A percentile compares a stretch with the other conserved stretches of the same genome.
Evolutionary conservation across 176 grass and related monocot species (phyloP).

Genomic region (Cenchrus purpureus): DNA sequence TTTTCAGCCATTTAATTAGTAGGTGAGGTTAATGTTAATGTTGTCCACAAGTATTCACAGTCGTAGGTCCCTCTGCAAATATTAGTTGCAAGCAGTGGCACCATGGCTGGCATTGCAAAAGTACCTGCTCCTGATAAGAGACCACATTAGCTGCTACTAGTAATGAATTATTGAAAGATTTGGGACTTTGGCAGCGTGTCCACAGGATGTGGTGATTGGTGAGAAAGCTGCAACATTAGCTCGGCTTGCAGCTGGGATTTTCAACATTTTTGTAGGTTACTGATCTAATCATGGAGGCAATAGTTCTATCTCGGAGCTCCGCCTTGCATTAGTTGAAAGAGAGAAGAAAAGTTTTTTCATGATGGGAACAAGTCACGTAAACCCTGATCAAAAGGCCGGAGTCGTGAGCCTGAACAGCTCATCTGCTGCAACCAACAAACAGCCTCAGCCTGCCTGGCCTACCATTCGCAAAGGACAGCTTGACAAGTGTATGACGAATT

Average conservation of each 20-base stretch:
- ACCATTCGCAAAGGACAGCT: too few relatives aligned
- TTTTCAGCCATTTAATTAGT: slow-evolving; percentile 36
- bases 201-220: background rate
- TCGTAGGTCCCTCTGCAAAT: background rate
- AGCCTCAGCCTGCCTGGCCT: too few relatives aligned
- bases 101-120: background rate
- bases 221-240: background rate
- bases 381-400: too few relatives aligned
- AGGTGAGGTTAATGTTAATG: background rate
- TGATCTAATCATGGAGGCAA: background rate
- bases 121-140: background rate
- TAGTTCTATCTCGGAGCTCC: background rate
- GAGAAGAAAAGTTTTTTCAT: too few relatives aligned
- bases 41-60: background rate
- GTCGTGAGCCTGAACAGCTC: too few relatives aligned
- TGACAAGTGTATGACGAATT: too few relatives aligned
- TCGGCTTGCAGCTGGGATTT: background rate
- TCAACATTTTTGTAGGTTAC: background rate
- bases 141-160: background rate
- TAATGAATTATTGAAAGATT: background rate
- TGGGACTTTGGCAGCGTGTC: background rate
- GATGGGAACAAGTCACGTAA: too few relatives aligned
- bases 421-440: too few relatives aligned
- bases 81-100: background rate
- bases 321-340: too few relatives aligned